These are phyloP conservation scores for Lentinula lateritia DNA, from an alignment of 768 basidiomycete species.

Conservation along the genomic window DNA sequence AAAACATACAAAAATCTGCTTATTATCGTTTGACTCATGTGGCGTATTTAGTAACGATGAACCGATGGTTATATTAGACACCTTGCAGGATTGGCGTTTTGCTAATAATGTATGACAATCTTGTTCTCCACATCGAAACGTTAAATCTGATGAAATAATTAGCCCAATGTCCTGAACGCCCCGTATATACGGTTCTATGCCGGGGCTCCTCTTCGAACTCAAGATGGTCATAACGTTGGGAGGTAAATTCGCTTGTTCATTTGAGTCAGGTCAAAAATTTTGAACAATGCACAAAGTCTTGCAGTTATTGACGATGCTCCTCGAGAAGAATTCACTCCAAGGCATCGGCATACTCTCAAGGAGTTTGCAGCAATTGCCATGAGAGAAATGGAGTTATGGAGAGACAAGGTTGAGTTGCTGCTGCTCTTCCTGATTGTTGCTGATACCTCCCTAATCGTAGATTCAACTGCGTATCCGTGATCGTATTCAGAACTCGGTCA, in stretches of 20 bases:
- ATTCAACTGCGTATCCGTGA: slow-evolving; percentile 89
- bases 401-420: slow-evolving; percentile 64
- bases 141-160: background rate
- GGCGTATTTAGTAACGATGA: slow-evolving; percentile 61
- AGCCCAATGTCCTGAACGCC: slow-evolving; percentile 67
- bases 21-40: background rate
- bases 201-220: slow-evolving; percentile 82
- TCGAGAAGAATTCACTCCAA: slow-evolving; percentile 77
- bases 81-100: slow-evolving; percentile 84
- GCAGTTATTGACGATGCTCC: slow-evolving; percentile 83
- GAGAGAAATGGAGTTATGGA: slow-evolving; percentile 95
- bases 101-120: slow-evolving; percentile 58
- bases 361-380: slow-evolving; percentile 94
- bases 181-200: slow-evolving; percentile 86
- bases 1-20: slow-evolving; percentile 12
- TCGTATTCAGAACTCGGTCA: slow-evolving; percentile 82
- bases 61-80: slow-evolving; percentile 81
- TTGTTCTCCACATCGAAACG: background rate
- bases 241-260: slow-evolving; percentile 33
- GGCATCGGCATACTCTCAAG: slow-evolving; percentile 87
- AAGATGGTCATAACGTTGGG: slow-evolving; percentile 88
- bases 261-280: background rate
- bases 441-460: slow-evolving; percentile 25
- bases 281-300: slow-evolving; percentile 31
- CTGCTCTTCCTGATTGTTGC: background rate